phyloP scores from a whole-genome alignment of 1,284 basidiomycete genomes.

The Fomitiporia mediterranea region DNA sequence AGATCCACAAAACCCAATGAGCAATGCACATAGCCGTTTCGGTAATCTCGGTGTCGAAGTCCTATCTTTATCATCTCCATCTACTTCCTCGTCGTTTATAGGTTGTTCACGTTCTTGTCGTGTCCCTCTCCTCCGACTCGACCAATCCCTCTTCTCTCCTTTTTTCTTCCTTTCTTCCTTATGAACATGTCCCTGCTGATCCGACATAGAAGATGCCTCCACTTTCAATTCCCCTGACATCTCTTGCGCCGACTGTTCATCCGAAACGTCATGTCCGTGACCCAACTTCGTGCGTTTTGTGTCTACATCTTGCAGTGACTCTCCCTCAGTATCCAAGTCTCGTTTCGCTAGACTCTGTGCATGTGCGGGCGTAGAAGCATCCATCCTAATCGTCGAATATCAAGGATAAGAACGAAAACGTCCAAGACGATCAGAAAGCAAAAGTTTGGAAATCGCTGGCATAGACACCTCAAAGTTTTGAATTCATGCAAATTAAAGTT shows the following conservation, averaged over 20 bases:
- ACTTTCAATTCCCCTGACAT: too few relatives aligned
- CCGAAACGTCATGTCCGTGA: not conserved
- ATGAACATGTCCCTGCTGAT: not conserved
- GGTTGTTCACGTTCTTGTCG: constrained; percentile 10
- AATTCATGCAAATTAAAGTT: too few relatives aligned
- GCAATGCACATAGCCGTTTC: constrained; percentile 67
- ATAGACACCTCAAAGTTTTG: too few relatives aligned
- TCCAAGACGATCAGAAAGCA: too few relatives aligned
- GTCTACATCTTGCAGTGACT: not conserved
- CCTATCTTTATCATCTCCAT: constrained; percentile 26
- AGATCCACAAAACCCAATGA: constrained; percentile 77
- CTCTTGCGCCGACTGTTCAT: not conserved
- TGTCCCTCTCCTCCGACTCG: constrained; percentile 12
- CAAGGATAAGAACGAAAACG: too few relatives aligned
- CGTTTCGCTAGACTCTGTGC: too few relatives aligned
- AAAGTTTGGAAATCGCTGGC: too few relatives aligned
- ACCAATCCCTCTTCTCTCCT: constrained; percentile 1
- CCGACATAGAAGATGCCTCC: too few relatives aligned
- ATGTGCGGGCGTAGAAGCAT: not conserved
- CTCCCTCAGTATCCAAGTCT: not conserved
- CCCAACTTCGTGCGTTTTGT: not conserved
- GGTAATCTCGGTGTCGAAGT: constrained; percentile 55
- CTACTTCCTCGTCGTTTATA: constrained; percentile 27
- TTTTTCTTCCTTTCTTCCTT: not conserved
- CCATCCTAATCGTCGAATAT: too few relatives aligned